phyloP scores from a whole-genome alignment of 306 rosid species.

The Echinosophora koreensis region DNA sequence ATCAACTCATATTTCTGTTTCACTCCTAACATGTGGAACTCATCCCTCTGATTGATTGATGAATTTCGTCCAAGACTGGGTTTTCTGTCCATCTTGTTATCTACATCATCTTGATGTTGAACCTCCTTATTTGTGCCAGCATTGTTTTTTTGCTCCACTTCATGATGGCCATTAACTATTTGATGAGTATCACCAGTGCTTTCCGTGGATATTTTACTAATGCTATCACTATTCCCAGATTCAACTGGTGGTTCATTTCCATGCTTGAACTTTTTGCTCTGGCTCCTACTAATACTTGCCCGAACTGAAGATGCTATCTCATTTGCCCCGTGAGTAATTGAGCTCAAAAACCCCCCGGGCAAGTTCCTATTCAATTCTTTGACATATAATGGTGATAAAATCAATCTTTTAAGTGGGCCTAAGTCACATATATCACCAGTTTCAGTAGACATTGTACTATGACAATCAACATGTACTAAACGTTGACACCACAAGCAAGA shows the following conservation, averaged over 20 bases:
- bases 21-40: slow-evolving; percentile 60
- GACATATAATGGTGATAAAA: slow-evolving; percentile 84
- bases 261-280: slow-evolving; percentile 85
- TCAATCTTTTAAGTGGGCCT: slow-evolving; percentile 87
- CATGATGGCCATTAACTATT: slow-evolving; percentile 68
- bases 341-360: slow-evolving; percentile 80
- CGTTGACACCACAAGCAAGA: slow-evolving; percentile 98
- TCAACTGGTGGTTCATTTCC: slow-evolving; percentile 65
- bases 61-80: slow-evolving; percentile 60
- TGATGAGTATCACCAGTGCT: slow-evolving; percentile 71
- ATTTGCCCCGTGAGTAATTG: slow-evolving; percentile 97
- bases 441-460: slow-evolving; percentile 79
- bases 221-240: slow-evolving; percentile 69
- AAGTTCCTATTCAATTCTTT: slow-evolving; percentile 67
- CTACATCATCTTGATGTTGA: slow-evolving; percentile 69
- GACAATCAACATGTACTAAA: slow-evolving; percentile 96
- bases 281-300: slow-evolving; percentile 86
- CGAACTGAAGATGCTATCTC: slow-evolving; percentile 96
- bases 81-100: slow-evolving; percentile 64
- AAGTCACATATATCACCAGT: slow-evolving; percentile 93
- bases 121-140: slow-evolving; percentile 57
- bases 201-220: slow-evolving; percentile 72
- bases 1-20: slow-evolving; percentile 79
- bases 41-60: slow-evolving; percentile 75
- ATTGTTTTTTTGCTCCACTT: slow-evolving; percentile 62